A percentile compares a stretch with the other conserved stretches of the same genome.
These are phyloP conservation scores for Cystobasidium onofrii DNA, from an alignment of 768 basidiomycete genomes.

Conservation along the genomic window DNA sequence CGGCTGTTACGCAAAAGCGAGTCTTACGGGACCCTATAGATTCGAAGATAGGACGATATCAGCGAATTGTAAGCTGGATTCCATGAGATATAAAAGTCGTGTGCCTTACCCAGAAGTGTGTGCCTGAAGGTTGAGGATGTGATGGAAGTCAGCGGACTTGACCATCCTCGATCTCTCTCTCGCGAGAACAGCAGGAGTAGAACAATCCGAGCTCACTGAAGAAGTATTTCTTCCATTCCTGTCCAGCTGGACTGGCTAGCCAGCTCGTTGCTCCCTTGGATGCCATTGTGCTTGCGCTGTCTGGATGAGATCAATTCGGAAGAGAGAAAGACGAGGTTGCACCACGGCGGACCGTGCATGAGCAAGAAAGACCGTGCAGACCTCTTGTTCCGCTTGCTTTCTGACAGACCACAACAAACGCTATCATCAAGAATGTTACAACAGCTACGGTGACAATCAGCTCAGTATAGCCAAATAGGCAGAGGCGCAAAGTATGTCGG, in stretches of 20 bases:
- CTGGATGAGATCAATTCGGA: background rate
- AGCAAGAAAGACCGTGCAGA: background rate
- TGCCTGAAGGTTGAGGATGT: conserved; percentile 43
- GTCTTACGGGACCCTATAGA: conserved; percentile 18
- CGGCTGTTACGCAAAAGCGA: background rate
- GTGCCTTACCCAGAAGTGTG: conserved; percentile 28
- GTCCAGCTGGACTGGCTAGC: conserved; percentile 78
- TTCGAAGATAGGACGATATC: background rate
- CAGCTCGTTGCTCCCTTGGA: conserved; percentile 71
- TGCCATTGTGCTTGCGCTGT: conserved; percentile 52
- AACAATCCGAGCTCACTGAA: too few relatives aligned
- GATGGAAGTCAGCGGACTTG: conserved; percentile 16
- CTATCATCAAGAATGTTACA: background rate
- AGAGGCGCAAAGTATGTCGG: background rate
- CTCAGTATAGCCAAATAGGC: background rate
- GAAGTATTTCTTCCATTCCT: conserved; percentile 63
- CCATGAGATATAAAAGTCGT: conserved; percentile 65
- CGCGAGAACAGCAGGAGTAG: too few relatives aligned
- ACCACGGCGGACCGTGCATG: background rate
- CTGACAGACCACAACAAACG: background rate
- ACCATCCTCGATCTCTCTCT: too few relatives aligned
- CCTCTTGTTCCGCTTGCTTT: background rate
- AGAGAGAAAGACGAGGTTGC: background rate
- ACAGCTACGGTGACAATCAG: conserved; percentile 8
- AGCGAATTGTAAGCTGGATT: conserved; percentile 54